Evolutionary conservation across 192 early-diverging fungal species (phyloP), one percentile per base, ranked within the genome.

Genomic region (Coemansia sp.): DNA sequence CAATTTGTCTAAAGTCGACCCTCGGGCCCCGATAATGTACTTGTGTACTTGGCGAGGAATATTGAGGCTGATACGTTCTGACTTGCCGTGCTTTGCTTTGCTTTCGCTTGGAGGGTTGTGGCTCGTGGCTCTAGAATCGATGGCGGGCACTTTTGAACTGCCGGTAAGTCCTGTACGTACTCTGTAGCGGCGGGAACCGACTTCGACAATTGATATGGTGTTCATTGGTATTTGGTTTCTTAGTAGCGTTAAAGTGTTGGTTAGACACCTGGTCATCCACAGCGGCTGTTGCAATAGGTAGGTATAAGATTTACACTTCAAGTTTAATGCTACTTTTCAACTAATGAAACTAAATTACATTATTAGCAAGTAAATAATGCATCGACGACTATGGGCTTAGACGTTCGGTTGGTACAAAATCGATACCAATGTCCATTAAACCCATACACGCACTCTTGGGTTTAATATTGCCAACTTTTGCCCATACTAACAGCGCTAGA

Each of bases 1-100:
- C 51, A 63, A 8, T 21, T 41, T 10, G 4, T 53, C 50, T 5
- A 70, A n/a, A 0, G 61, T 67, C 3, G 56, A 19, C 1, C 72
- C 62, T 0, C 29, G 25, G 3, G 37, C 1, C 6, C 68, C 74
- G 15, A 70, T 21, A 22, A 70, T 19, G 14, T 52, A 61, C 56
- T 56, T 67, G 57, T 76, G 74, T 21, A 75, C 62, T 9, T 57
- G 58, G 2, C 67, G 66, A 4, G 72, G 50, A 5, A 75, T 37
- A 2, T 11, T 15, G 17, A 59, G 12, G 19, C 32, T 23, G 15
- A 43, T 10, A 3, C 57, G 57, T 3, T 43, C 57, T 0, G 38
- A 59, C 39, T 43, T 43, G 37, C 57, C 57, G 11, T 9, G 8
- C 12, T 54, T 54, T 12, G 23, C 25, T 15, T 25, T 15, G 52